Base-by-base conservation (phyloP, 345 rosid genomes). In the Salix dunnii region DNA sequence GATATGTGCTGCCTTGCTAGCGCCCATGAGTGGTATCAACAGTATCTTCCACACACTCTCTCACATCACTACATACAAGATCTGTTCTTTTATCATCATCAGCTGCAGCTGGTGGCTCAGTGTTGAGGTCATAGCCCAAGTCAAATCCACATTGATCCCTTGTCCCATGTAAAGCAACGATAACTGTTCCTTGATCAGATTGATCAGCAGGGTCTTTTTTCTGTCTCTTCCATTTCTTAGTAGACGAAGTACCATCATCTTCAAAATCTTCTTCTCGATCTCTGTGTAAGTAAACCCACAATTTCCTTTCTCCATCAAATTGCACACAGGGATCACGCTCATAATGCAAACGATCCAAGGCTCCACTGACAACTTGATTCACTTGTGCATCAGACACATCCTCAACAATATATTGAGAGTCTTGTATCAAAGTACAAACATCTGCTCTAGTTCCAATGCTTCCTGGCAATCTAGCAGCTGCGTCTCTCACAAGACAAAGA, bases 381-480 rank as follows among this genome's bases (percentile, higher is more conserved):
- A 96, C 91, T 85, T 96, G 98, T 30, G 89, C 88, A 83, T 94
- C 99, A 2, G 97, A 85, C 43, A 94, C 99, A 40, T 96, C 98
- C 87, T 94, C 98, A 61, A 96, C 97, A 61, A 91, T 82, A 75
- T 85, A 96, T 76, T 94, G 98, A 17, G 98, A 96, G 76, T 96
- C 99, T 73, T 98, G 84, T 62, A 96, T 94, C 88, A 96, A 83
- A 35, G 98, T 96, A 77, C 99, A 96, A 69, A 96, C 99, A 90
- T 96, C 99, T 76, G 99, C 99, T 77, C 99, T 92, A 68, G 99
- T 96, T 78, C 99, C 99, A 77, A 96, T 96, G 86, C 97, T 91
- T 72, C 99, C 91, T 42, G 99, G 99, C 89, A 96, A 82, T 79
- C 99, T 91, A 75, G 99, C 80, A 68, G 99, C 98, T 38, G 99